Conservation (phyloP, 2,329 filamentous ascomycete species). For the Colletotrichum higginsianum region DNA sequence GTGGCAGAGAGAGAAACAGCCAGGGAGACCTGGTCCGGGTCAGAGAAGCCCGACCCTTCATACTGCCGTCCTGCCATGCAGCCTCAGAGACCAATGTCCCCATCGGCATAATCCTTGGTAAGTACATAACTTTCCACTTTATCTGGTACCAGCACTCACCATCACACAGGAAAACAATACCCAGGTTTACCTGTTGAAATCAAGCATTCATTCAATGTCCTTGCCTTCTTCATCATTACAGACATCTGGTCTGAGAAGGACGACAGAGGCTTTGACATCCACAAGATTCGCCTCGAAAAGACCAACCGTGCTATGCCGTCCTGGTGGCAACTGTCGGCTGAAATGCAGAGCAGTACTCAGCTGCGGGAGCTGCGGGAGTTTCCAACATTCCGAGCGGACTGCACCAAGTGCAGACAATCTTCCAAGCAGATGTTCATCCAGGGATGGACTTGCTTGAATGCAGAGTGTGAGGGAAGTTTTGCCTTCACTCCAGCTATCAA, state of each 20-base stretch:
- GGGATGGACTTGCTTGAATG: constrained; percentile 51
- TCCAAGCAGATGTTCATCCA: constrained; percentile 56
- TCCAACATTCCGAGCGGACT: constrained; percentile 47
- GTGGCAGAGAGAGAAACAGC: constrained; percentile 63
- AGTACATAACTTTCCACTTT: constrained; percentile 23
- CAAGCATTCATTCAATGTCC: constrained; percentile 73
- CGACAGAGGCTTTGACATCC: constrained; percentile 50
- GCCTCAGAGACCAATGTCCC: constrained; percentile 63
- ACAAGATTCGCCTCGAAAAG: constrained; percentile 77
- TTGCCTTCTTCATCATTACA: constrained; percentile 79
- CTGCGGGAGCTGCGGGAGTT: constrained; percentile 8
- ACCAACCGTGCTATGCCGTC: constrained; percentile 63
- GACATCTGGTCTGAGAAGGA: constrained; percentile 77
- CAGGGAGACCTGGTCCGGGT: constrained; percentile 62
- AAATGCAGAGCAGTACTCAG: constrained; percentile 4
- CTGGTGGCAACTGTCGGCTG: constrained; percentile 69
- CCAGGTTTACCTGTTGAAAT: constrained; percentile 62
- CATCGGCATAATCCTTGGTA: constrained; percentile 70
- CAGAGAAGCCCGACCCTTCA: constrained; percentile 44
- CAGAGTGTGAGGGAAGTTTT: constrained; percentile 40
- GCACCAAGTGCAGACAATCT: constrained; percentile 55
- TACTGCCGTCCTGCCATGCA: constrained; percentile 46
- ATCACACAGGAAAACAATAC: constrained; percentile 66
- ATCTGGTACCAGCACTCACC: background rate
- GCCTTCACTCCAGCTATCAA: constrained; percentile 11